A percentile compares a stretch with the other conserved stretches of the same genome.
These are phyloP conservation scores for Phytophthora europaea DNA, from an alignment of 352 stramenopile genomes.

Conservation along the genomic window DNA sequence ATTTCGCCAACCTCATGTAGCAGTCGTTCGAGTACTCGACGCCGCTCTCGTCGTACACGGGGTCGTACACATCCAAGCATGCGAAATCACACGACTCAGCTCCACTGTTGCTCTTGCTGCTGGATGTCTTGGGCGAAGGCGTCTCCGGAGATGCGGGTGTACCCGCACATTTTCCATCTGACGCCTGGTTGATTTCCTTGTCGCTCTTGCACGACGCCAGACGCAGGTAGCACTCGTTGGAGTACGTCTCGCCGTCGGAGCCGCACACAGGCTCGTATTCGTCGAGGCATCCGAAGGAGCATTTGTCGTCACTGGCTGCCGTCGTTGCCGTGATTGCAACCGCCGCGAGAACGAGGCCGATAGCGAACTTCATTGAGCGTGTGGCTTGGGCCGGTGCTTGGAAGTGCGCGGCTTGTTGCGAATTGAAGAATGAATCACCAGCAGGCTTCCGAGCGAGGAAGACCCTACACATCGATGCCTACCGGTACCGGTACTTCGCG, in stretches of 20 bases:
- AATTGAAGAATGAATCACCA: conserved; percentile 25
- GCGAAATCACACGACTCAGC: conserved; percentile 8
- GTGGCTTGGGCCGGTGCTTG: not conserved
- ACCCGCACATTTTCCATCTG: conserved; percentile 35
- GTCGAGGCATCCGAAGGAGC: conserved; percentile 29
- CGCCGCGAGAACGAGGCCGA: conserved; percentile 18
- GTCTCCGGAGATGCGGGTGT: conserved; percentile 19
- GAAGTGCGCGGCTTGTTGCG: not conserved
- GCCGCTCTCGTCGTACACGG: conserved; percentile 44
- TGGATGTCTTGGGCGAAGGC: not conserved
- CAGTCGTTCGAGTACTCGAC: conserved; percentile 50
- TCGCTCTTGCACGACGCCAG: conserved; percentile 43
- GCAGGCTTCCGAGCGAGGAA: not conserved
- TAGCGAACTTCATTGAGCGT: conserved; percentile 27
- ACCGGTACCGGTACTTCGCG: not conserved
- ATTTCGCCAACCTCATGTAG: conserved; percentile 43
- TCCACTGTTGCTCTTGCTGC: not conserved
- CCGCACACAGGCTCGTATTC: conserved; percentile 48
- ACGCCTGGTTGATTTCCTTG: conserved; percentile 22
- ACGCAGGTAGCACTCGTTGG: conserved; percentile 42
- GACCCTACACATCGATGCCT: not conserved
- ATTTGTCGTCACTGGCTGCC: conserved; percentile 11
- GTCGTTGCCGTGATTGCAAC: not conserved
- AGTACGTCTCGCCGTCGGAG: conserved; percentile 59
- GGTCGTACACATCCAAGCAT: conserved; percentile 30